Evolutionary conservation across 257 asterid species (phyloP).

Genomic region (Striga asiatica): DNA sequence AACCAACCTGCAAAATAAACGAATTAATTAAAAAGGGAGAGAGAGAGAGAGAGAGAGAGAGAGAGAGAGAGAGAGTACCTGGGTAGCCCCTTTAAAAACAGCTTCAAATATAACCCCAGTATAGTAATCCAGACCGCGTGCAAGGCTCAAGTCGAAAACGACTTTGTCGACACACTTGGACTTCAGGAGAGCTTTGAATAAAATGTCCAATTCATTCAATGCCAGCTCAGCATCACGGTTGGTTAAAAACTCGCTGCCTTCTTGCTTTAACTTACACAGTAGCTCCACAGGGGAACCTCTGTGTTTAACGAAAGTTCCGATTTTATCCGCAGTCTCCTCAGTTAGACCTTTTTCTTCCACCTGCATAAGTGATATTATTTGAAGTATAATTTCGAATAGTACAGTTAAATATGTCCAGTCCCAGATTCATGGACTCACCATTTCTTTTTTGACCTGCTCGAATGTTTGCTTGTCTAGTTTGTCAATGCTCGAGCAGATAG

Average conservation of each 20-base stretch:
- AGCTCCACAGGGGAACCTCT: conserved; percentile 83
- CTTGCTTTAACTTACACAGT: conserved; percentile 45
- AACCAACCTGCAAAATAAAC: conserved; percentile 84
- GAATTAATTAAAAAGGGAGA: too few relatives aligned
- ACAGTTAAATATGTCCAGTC: too few relatives aligned
- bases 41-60: too few relatives aligned
- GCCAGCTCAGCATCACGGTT: conserved; percentile 62
- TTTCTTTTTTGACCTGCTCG: conserved; percentile 83
- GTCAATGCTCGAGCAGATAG: conserved; percentile 92
- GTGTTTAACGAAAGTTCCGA: conserved; percentile 70
- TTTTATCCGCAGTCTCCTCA: conserved; percentile 60
- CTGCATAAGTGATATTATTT: conserved; percentile 24
- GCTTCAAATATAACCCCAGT: conserved; percentile 96
- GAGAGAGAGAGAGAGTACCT: conserved; percentile 27
- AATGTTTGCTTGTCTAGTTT: conserved; percentile 88
- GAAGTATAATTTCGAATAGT: too few relatives aligned
- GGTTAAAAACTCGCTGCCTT: conserved; percentile 56
- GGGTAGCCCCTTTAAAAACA: conserved; percentile 75
- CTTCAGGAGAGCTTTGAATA: conserved; percentile 63
- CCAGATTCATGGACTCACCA: conserved; percentile 61
- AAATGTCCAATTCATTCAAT: conserved; percentile 67
- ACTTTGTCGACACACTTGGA: conserved; percentile 61
- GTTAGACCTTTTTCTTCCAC: conserved; percentile 88
- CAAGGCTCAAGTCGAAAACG: conserved; percentile 93
- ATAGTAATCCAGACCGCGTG: conserved; percentile 96